These are phyloP conservation scores for Ceratocystis eucalypticola DNA, from an alignment of 2,329 filamentous ascomycete species.

Conservation along the genomic window DNA sequence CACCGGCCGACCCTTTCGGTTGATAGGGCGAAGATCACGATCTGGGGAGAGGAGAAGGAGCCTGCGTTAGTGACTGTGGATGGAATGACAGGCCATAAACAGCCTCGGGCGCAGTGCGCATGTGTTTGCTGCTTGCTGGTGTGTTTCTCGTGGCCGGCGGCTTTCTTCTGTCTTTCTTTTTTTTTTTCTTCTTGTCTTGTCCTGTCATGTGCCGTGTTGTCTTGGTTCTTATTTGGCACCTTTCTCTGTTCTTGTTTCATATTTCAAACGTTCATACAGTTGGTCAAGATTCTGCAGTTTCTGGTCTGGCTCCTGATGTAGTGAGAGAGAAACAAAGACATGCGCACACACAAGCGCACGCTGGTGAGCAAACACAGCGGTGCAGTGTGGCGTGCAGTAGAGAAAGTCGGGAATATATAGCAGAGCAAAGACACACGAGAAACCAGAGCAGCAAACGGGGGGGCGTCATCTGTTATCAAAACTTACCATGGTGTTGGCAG, in stretches of 20 bases:
- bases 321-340: background rate
- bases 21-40: slow-evolving; percentile 18
- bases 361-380: background rate
- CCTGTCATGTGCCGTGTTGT: background rate
- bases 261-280: background rate
- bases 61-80: slow-evolving; percentile 6
- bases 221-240: background rate
- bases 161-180: slow-evolving; percentile 3
- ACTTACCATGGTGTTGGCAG: slow-evolving; percentile 87
- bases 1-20: slow-evolving; percentile 76
- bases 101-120: background rate
- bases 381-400: background rate
- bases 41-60: background rate
- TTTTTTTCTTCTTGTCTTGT: background rate
- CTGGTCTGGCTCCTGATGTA: background rate
- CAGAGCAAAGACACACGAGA: background rate
- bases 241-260: background rate
- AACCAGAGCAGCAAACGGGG: background rate
- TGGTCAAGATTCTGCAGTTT: background rate
- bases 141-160: background rate
- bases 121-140: background rate
- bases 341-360: background rate
- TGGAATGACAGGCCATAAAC: background rate
- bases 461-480: slow-evolving; percentile 10
- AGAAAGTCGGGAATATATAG: background rate